Conservation (phyloP, 2,329 filamentous ascomycete species). For the Monosporascus sp. region DNA sequence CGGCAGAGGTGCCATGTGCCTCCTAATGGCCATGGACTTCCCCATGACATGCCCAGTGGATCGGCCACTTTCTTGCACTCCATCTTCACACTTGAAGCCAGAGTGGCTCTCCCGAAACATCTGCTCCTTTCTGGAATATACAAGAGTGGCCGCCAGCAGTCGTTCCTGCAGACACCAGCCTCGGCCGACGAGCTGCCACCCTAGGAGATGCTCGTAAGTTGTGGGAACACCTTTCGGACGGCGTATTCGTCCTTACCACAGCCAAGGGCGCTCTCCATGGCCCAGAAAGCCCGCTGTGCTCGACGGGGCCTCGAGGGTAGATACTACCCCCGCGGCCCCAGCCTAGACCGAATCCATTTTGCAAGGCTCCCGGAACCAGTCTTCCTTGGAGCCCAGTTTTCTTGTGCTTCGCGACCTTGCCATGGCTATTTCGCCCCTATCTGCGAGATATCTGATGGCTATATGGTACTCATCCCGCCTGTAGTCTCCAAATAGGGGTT, state of each 20-base stretch:
- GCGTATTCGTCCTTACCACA: conserved; percentile 5
- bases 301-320: conserved; percentile 3
- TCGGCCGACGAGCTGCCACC: conserved; percentile 6
- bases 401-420: no score
- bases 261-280: conserved; percentile 6
- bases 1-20: conserved; percentile 6
- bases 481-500: conserved; percentile 1
- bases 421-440: no score
- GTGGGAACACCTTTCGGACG: conserved; percentile 11
- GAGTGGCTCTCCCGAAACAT: conserved; percentile 13
- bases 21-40: conserved; percentile 7
- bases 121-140: conserved; percentile 12
- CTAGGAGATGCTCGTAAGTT: conserved; percentile 9
- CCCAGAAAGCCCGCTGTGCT: conserved; percentile 11
- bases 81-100: conserved; percentile 4
- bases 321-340: conserved; percentile 8
- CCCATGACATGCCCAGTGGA: conserved; percentile 8
- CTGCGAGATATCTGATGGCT: neutral
- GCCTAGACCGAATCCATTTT: conserved; percentile 14
- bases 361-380: conserved; percentile 9
- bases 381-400: conserved; percentile 20
- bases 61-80: neutral
- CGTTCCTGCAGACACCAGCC: conserved; percentile 16
- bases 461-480: neutral
- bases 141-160: conserved; percentile 7